Conservation (phyloP, 495 filamentous ascomycete genomes). For the Hyphodiscus hymeniophilus region DNA sequence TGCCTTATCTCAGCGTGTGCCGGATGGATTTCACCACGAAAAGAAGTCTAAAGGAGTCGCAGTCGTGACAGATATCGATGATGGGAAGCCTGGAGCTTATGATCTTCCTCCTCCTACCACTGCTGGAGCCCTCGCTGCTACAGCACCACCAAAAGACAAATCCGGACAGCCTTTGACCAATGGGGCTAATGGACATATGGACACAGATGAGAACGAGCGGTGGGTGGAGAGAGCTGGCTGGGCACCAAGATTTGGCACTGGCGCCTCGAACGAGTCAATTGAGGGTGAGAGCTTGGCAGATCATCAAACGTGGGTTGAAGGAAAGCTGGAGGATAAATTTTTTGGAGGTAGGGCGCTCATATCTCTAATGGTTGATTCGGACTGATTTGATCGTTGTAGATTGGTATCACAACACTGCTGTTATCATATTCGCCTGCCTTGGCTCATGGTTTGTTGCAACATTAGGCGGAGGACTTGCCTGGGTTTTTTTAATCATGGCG, state of each 20-base stretch:
- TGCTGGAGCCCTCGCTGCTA: constrained; percentile 51
- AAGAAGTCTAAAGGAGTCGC: constrained; percentile 59
- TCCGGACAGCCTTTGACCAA: constrained; percentile 38
- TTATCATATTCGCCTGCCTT: constrained; percentile 90
- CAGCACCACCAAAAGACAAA: constrained; percentile 30
- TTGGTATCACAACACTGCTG: constrained; percentile 93
- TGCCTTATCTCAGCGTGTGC: constrained; percentile 38
- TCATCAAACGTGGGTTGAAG: constrained; percentile 81
- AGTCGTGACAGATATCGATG: constrained; percentile 68
- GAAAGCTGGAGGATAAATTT: constrained; percentile 77
- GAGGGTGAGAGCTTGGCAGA: constrained; percentile 66
- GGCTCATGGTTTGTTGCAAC: constrained; percentile 83
- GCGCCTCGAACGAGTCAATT: constrained; percentile 35
- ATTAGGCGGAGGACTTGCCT: constrained; percentile 82
- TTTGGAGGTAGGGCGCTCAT: constrained; percentile 61
- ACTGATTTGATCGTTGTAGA: constrained; percentile 42
- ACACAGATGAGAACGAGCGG: constrained; percentile 50
- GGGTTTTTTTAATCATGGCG: constrained; percentile 91
- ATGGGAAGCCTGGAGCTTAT: constrained; percentile 58
- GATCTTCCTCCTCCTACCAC: constrained; percentile 71
- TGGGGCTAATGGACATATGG: constrained; percentile 29
- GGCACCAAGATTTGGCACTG: constrained; percentile 70
- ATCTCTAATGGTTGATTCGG: background rate
- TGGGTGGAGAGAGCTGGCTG: constrained; percentile 73
- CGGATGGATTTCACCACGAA: constrained; percentile 54